phyloP scores from a whole-genome alignment of 2,329 filamentous ascomycete species.

The Penicillium italicum region DNA sequence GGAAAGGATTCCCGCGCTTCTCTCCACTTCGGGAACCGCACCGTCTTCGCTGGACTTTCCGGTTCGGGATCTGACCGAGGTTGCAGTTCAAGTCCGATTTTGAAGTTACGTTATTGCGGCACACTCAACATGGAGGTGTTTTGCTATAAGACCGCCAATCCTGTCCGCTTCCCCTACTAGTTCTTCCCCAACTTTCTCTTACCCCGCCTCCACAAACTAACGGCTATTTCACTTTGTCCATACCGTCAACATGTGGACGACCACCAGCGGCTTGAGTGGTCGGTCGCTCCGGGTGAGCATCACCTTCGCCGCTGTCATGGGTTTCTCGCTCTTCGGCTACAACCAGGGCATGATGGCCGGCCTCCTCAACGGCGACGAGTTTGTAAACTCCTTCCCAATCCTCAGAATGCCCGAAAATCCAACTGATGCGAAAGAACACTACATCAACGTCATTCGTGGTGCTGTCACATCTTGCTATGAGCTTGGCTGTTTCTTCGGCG shows the following conservation, averaged over 20 bases:
- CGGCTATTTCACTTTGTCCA: slow-evolving; percentile 1
- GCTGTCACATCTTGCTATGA: slow-evolving; percentile 51
- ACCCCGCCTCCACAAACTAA: not conserved
- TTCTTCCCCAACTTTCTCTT: slow-evolving; percentile 2
- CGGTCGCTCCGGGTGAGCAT: slow-evolving; percentile 17
- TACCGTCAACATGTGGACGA: slow-evolving; percentile 25
- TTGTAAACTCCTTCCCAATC: slow-evolving; percentile 14
- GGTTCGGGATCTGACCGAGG: not conserved
- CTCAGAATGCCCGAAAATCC: slow-evolving; percentile 22
- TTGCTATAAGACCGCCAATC: slow-evolving; percentile 8
- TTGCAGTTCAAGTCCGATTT: not conserved
- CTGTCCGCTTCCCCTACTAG: not conserved
- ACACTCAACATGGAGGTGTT: not conserved
- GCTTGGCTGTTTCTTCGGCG: slow-evolving; percentile 38
- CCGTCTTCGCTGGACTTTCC: slow-evolving; percentile 11
- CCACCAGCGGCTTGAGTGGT: slow-evolving; percentile 18
- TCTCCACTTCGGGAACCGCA: slow-evolving; percentile 2
- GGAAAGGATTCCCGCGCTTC: not conserved
- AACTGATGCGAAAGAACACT: slow-evolving; percentile 22
- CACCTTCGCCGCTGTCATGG: slow-evolving; percentile 30
- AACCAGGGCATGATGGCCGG: slow-evolving; percentile 25
- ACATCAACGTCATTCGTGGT: slow-evolving; percentile 43
- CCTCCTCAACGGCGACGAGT: slow-evolving; percentile 19
- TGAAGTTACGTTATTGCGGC: not conserved
- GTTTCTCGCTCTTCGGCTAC: slow-evolving; percentile 47